Evolutionary conservation across 176 grass and related monocot genomes (phyloP).

Genomic region (Carex cristatella): DNA sequence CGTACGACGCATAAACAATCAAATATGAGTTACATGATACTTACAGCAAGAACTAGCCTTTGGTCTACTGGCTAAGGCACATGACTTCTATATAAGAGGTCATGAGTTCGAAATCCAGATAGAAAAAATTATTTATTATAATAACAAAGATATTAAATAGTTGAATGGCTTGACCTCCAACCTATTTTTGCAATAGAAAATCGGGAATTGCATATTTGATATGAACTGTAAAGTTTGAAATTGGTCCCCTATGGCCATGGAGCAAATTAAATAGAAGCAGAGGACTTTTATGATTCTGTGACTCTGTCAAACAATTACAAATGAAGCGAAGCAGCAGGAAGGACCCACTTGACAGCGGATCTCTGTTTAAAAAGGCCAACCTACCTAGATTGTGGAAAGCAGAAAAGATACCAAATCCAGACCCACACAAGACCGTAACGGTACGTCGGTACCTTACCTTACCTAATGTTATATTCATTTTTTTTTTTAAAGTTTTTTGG

Average conservation of each 20-base stretch:
- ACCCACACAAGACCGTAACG: background rate
- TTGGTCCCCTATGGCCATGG: background rate
- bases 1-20: no score
- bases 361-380: background rate
- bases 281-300: background rate
- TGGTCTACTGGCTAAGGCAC: no score
- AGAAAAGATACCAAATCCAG: slow-evolving; percentile 16
- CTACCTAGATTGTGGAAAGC: background rate
- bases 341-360: background rate
- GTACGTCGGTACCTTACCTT: background rate
- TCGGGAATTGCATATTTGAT: no score
- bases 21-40: no score
- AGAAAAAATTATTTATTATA: no score
- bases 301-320: no score
- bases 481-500: background rate
- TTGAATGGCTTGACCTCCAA: no score
- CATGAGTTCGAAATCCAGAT: no score
- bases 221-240: background rate
- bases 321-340: background rate
- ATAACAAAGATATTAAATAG: no score
- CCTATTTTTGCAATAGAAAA: no score
- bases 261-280: background rate
- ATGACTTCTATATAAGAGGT: no score
- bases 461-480: background rate
- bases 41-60: no score